Evolutionary conservation across 345 rosid genomes (phyloP), one percentile per base, ranked within the genome.

Genomic region (Punica granatum): DNA sequence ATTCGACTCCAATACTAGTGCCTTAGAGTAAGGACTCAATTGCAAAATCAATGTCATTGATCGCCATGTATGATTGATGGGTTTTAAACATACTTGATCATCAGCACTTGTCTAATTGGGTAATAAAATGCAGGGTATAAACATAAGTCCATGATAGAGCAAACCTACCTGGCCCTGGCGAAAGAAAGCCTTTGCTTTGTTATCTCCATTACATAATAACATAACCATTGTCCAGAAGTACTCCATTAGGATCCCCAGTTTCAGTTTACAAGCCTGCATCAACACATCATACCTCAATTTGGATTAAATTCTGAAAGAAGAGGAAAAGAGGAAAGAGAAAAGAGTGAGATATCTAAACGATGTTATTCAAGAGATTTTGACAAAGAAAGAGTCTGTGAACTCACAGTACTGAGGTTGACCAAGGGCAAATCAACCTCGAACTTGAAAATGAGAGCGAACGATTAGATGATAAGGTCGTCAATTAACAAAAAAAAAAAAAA

Each of bases 111-210:
- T 18, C 6, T 4, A 18, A 51, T 3, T 46, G 19, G 0, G 51
- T 4, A 46, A 19, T 46, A 18, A 0, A 4, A 46, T 46, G 53
- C 0, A 46, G 19, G 18, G 53, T 18, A 18, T 18, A 0, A 2
- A n/a, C n/a, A n/a, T n/a, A n/a, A n/a, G n/a, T n/a, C n/a, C n/a
- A n/a, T n/a, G n/a, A n/a, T n/a, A n/a, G 23, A 46, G 3, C 51
- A 44, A 15, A 60, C 84, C 72, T 75, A 89, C 98, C 96, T 94
- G 97, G 68, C 99, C 99, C 76, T 86, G 97, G 31, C 97, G 96
- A 78, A 89, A 93, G 71, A 89, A 81, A 69, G 99, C 99, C 85
- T 94, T 89, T 51, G 78, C 95, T 78, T 90, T 90, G 79, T 86
- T 89, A 77, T 86, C 92, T 67, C 85, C 92, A 48, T 92, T 96